Conservation (phyloP, 1,284 basidiomycete genomes). For the Nidula niveotomentosa region DNA sequence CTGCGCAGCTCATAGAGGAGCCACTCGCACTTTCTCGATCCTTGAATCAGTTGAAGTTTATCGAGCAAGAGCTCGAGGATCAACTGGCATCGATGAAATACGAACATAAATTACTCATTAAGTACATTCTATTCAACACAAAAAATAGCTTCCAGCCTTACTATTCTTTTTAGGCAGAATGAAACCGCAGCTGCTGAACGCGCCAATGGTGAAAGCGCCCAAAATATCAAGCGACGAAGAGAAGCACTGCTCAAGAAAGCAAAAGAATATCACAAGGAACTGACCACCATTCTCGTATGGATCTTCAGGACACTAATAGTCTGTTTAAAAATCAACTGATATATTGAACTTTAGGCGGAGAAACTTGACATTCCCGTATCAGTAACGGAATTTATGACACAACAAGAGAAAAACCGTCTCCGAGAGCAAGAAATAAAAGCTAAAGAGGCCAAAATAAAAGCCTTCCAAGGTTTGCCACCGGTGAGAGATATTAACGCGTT, state of each 20-base stretch:
- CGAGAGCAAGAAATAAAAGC: constrained; percentile 36
- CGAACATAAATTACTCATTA: constrained; percentile 15
- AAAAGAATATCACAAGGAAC: constrained; percentile 41
- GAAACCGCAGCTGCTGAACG: constrained; percentile 22
- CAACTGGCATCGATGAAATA: constrained; percentile 30
- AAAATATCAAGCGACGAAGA: constrained; percentile 33
- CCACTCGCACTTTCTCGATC: constrained; percentile 27
- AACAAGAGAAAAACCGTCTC: constrained; percentile 33
- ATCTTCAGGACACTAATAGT: background rate
- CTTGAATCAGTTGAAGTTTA: constrained; percentile 26
- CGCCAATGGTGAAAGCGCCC: constrained; percentile 20
- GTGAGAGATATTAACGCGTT: constrained; percentile 18
- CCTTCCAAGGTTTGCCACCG: constrained; percentile 48
- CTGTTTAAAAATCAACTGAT: no score
- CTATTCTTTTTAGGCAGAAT: constrained; percentile 32
- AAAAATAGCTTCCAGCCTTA: no score
- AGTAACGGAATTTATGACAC: constrained; percentile 31
- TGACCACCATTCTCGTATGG: constrained; percentile 31
- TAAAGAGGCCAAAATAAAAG: constrained; percentile 40
- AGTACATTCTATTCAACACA: no score
- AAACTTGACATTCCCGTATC: constrained; percentile 32
- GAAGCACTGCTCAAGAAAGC: constrained; percentile 38
- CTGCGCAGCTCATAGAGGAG: constrained; percentile 30
- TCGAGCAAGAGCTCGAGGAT: constrained; percentile 33
- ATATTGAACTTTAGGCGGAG: constrained; percentile 18